phyloP scores from a whole-genome alignment of 345 rosid genomes.

The Xanthoceras sorbifolium region DNA sequence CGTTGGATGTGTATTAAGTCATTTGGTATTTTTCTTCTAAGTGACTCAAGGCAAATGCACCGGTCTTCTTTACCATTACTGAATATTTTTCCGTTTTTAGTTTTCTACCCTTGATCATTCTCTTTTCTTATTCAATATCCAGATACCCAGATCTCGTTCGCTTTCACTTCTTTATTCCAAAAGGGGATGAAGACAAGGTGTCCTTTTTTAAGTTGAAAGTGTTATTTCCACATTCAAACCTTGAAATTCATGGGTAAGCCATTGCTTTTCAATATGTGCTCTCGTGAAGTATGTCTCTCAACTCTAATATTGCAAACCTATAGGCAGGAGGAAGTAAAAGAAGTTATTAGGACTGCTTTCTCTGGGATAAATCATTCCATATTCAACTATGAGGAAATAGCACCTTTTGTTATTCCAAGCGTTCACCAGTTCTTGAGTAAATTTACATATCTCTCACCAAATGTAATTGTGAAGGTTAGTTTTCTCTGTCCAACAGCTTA shows the following conservation, averaged over 20 bases:
- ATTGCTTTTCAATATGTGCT: not conserved
- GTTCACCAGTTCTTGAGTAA: conserved; percentile 28
- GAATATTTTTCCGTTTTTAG: not conserved
- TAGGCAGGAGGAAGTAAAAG: conserved; percentile 45
- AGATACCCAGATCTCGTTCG: conserved; percentile 38
- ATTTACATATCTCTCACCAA: conserved; percentile 37
- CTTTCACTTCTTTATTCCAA: conserved; percentile 49
- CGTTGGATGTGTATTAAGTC: not conserved
- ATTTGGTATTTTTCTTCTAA: not conserved
- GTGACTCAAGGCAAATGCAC: not conserved
- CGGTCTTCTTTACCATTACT: not conserved
- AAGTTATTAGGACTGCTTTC: conserved; percentile 16
- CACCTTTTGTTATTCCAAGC: conserved; percentile 37
- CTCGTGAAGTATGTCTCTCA: conserved; percentile 1
- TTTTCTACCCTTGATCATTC: not conserved
- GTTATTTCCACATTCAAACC: conserved; percentile 44
- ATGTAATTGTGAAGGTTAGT: conserved; percentile 44
- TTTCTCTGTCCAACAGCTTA: not conserved
- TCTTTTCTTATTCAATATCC: conserved; percentile 15
- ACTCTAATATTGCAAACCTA: conserved; percentile 15
- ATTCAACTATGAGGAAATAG: conserved; percentile 29
- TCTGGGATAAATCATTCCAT: conserved; percentile 14
- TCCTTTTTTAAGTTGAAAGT: conserved; percentile 49
- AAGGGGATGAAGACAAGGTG: conserved; percentile 38
- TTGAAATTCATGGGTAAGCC: conserved; percentile 42